A percentile compares a stretch with the other conserved stretches of the same genome.
Conservation (phyloP, 352 stramenopile species). For the Phytophthora sojae region DNA sequence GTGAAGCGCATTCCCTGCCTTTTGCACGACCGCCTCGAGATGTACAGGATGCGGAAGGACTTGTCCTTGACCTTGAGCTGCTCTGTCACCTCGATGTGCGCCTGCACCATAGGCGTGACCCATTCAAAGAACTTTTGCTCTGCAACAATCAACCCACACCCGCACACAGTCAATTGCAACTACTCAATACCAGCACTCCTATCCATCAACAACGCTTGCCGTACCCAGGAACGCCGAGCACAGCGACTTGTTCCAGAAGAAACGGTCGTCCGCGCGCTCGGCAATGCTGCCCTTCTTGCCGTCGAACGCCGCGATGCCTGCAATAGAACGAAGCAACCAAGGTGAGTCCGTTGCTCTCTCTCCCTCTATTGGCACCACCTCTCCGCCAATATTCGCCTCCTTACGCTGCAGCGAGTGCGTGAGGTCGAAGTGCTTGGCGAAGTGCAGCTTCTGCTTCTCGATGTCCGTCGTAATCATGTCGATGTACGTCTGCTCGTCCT, state of each 20-base stretch:
- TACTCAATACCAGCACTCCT: neutral
- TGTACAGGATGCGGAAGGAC: conserved; percentile 76
- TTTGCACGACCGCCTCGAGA: conserved; percentile 78
- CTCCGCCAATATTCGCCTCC: neutral
- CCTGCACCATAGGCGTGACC: conserved; percentile 84
- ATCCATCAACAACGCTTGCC: neutral
- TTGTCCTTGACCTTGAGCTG: conserved; percentile 54
- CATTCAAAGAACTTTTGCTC: conserved; percentile 83
- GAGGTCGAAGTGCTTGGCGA: conserved; percentile 78
- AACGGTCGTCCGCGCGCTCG: conserved; percentile 87
- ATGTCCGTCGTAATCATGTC: conserved; percentile 69
- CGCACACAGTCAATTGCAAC: neutral
- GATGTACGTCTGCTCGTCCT: conserved; percentile 71
- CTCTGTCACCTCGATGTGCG: conserved; percentile 65
- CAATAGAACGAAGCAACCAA: too few species aligned
- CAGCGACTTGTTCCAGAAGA: conserved; percentile 94
- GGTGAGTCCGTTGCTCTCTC: too few species aligned
- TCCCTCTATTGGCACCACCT: too few species aligned
- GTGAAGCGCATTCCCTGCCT: conserved; percentile 93
- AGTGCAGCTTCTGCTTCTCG: conserved; percentile 73
- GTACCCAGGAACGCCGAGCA: conserved; percentile 67
- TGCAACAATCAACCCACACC: conserved; percentile 15
- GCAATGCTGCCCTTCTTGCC: conserved; percentile 59
- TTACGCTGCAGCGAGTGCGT: conserved; percentile 84
- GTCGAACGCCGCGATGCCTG: conserved; percentile 66